Evolutionary conservation across 176 grass and related monocot species (phyloP), one percentile per base, ranked within the genome.

Genomic region (Cenchrus purpureus): DNA sequence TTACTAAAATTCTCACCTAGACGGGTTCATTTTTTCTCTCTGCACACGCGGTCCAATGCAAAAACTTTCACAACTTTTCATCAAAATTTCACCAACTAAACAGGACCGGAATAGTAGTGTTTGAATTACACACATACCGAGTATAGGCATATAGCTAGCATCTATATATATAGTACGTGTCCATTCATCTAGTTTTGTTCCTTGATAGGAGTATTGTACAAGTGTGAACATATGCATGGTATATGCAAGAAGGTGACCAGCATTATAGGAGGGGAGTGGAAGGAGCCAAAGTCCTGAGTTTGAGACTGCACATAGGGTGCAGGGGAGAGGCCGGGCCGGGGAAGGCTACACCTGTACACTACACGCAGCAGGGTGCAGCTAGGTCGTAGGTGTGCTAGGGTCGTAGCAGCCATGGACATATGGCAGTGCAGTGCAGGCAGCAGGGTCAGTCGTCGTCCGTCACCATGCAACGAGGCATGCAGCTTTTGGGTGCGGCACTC

Each of bases 401-500:
- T 25, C 43, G 54, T 60, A 43, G 80, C 54, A 40, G 37, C 86
- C 70, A 77, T 10, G 49, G 10, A 10, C 49, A 62, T 17, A 25
- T 71, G 68, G 77, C 61, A 74, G 71, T 52, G 45, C 4, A 54
- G 13, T 25, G 45, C 31, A 14, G 2, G 37, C 37, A 40, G 37
- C 37, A 40, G 37, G 16, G 22, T 20, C 10, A 17, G 55, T 61
- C n/a, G 10, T 34, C 53, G 6, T 62, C 37, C 37, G 4, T 40
- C 37, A 40, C 76, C 40, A 51, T 54, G 44, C 29, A 20, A 2
- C 20, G 20, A 20, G 15, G 6, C 12, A 43, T 4, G 12, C 90
- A 88, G 90, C 90, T 91, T 91, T 91, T 82, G 82, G 86, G 72
- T 88, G 90, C 74, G 86, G 82, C 82, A 74, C 89, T 91, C 80